phyloP scores from a whole-genome alignment of 2,329 filamentous ascomycete species.

The Aspergillus texensis region DNA sequence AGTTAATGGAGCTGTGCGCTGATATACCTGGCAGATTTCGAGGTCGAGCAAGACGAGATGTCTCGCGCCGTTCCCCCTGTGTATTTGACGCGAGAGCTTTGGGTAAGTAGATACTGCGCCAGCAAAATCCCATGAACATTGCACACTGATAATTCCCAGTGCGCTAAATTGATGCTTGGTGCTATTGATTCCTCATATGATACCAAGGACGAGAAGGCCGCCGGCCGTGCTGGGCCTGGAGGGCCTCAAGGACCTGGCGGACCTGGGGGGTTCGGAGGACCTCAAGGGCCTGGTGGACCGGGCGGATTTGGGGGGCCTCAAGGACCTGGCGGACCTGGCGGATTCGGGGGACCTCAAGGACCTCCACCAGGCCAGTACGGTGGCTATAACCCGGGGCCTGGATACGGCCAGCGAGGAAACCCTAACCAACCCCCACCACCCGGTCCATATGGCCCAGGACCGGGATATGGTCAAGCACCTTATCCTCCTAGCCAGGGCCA shows the following conservation, averaged over 20 bases:
- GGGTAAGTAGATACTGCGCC: slow-evolving; percentile 44
- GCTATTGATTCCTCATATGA: slow-evolving; percentile 69
- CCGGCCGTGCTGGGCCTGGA: slow-evolving; percentile 33
- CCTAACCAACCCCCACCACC: slow-evolving; percentile 17
- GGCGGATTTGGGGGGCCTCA: neutral
- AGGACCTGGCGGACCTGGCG: neutral
- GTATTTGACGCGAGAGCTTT: slow-evolving; percentile 66
- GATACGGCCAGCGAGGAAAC: slow-evolving; percentile 24
- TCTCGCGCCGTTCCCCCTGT: slow-evolving; percentile 62
- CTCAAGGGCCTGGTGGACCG: slow-evolving; percentile 21
- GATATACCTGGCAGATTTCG: slow-evolving; percentile 56
- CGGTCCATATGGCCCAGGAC: slow-evolving; percentile 9
- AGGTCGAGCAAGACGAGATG: slow-evolving; percentile 70
- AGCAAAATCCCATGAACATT: neutral
- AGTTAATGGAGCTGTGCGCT: neutral
- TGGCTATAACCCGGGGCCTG: slow-evolving; percentile 28
- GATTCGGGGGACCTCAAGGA: too few species aligned
- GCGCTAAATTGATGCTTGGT: slow-evolving; percentile 68
- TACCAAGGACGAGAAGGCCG: slow-evolving; percentile 63
- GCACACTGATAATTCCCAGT: slow-evolving; percentile 34
- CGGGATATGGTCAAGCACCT: slow-evolving; percentile 18
- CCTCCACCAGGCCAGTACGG: slow-evolving; percentile 43
- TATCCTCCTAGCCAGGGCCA: slow-evolving; percentile 12
- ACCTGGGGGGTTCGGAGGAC: slow-evolving; percentile 16
- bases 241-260: neutral